phyloP scores from a whole-genome alignment of 192 early-diverging fungal genomes.

The Umbelopsis isabellina region DNA sequence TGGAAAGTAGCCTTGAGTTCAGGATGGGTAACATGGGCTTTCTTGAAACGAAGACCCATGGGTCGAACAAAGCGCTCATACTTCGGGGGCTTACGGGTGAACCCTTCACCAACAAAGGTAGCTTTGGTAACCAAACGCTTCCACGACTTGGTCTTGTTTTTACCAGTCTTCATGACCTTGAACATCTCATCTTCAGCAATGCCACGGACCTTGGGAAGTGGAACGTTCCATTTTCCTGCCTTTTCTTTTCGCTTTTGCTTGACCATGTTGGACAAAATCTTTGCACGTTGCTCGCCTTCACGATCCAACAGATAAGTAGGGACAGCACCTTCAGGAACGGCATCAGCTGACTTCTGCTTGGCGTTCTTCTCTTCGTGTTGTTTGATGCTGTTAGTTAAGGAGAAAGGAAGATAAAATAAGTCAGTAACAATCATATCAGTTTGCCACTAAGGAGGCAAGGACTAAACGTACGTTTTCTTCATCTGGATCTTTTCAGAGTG shows the following conservation, averaged over 20 bases:
- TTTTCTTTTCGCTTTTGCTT: conserved; percentile 99
- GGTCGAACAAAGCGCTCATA: conserved; percentile 98
- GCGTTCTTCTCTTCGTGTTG: conserved; percentile 97
- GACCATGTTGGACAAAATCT: conserved; percentile 98
- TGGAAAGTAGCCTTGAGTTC: conserved; percentile 97
- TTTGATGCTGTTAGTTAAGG: conserved; percentile 70
- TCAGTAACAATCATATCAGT: background rate
- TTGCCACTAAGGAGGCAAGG: background rate
- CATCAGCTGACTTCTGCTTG: conserved; percentile 90
- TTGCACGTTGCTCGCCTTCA: conserved; percentile 95
- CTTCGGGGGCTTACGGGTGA: conserved; percentile 99
- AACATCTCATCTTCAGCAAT: conserved; percentile 99
- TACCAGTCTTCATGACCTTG: conserved; percentile 95
- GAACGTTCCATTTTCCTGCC: conserved; percentile 97
- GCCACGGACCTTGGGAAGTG: conserved; percentile 96
- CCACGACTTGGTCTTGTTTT: conserved; percentile 93
- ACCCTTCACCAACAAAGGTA: conserved; percentile 98
- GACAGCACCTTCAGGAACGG: conserved; percentile 93
- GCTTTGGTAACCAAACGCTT: conserved; percentile 99
- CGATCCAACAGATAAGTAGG: conserved; percentile 98
- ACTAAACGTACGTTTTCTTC: conserved; percentile 88
- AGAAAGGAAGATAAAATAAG: background rate
- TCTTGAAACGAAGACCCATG: conserved; percentile 97
- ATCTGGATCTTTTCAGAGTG: conserved; percentile 99
- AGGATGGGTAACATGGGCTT: conserved; percentile 98